Base-by-base conservation (phyloP, 495 filamentous ascomycete genomes). In the Margaritispora aquatica region DNA sequence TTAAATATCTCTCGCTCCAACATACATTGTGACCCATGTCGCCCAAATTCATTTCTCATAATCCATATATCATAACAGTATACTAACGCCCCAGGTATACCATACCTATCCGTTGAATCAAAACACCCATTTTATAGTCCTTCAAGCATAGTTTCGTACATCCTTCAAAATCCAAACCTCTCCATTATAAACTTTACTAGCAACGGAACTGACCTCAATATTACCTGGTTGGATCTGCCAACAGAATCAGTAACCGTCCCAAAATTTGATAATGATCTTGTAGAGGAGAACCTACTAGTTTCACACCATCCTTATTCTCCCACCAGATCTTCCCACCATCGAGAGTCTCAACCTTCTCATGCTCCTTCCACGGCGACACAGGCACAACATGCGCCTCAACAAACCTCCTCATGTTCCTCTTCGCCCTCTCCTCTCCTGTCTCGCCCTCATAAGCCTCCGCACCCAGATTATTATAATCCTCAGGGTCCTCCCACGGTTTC, bases 401-500 rank as follows among this genome's bases (percentile, higher is more conserved):
- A 70, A 97, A 97, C 34, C 82, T 75, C 68, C 83, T 80, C 66
- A 97, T 65, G 68, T 98, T 98, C 57, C 72, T 75, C 41, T 84
- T 80, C 1, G 94, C 93, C 24, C 92, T 77, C 56, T 93, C 88
- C 59, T 88, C 84, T 0, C 95, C 95, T 15, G 82, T 84, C 0
- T 78, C 71, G 0, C 94, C 94, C 34, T 88, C 81, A 69, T 97
- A 97, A 3, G 90, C 91, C 29, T 86, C 70, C n/a, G 81, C 75
- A 0, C 93, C 93, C 19, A 90, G 75, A 7, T 74, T 74, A 2
- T 73, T 74, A 69, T 96, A 96, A 57, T 98, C 95, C 38, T 82
- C 72, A 0, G 89, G 84, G 61, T 95, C 85, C 65, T 98, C 93
- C 94, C 94, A 98, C 1, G 94, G 94, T 68, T 97, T 97, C 57